Conservation (phyloP, 768 basidiomycete species). For the Dioszegia hungarica region DNA sequence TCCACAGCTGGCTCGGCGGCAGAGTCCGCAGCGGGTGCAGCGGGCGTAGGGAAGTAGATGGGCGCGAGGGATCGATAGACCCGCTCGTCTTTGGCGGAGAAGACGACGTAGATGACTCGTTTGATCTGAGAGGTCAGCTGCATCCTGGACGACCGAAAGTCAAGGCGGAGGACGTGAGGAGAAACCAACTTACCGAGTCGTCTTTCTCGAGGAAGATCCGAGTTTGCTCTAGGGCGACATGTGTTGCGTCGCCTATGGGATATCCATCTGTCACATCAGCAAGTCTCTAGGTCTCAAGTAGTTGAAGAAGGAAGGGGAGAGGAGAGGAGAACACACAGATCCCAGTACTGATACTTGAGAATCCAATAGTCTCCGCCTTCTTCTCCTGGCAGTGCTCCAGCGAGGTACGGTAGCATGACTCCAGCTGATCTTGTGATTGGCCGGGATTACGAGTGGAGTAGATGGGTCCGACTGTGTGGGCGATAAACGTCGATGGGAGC, state of each 20-base stretch:
- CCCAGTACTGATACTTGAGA: conserved; percentile 48
- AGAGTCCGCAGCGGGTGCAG: not conserved
- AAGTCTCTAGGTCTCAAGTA: not conserved
- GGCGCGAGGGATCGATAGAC: conserved; percentile 34
- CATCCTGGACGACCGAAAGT: not conserved
- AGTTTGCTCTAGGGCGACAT: conserved; percentile 45
- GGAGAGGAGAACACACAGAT: conserved; percentile 33
- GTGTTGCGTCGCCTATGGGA: conserved; percentile 47
- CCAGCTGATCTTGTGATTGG: conserved; percentile 25
- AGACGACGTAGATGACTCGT: conserved; percentile 44
- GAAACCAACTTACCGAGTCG: conserved; percentile 14
- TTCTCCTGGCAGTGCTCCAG: conserved; percentile 32
- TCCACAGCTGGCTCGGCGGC: not conserved
- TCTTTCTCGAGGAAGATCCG: conserved; percentile 29
- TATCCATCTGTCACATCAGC: conserved; percentile 44
- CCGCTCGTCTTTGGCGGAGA: conserved; percentile 33
- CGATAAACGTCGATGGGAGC: conserved; percentile 45
- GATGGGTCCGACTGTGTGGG: conserved; percentile 50
- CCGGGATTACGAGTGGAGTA: conserved; percentile 29
- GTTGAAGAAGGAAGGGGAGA: not conserved
- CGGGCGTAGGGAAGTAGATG: conserved; percentile 29
- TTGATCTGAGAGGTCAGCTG: conserved; percentile 30
- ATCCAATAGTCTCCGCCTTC: conserved; percentile 41
- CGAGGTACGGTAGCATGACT: conserved; percentile 44
- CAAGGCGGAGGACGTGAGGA: not conserved